Evolutionary conservation across 2,329 filamentous ascomycete species (phyloP).

Genomic region (Fusarium pininemorale): DNA sequence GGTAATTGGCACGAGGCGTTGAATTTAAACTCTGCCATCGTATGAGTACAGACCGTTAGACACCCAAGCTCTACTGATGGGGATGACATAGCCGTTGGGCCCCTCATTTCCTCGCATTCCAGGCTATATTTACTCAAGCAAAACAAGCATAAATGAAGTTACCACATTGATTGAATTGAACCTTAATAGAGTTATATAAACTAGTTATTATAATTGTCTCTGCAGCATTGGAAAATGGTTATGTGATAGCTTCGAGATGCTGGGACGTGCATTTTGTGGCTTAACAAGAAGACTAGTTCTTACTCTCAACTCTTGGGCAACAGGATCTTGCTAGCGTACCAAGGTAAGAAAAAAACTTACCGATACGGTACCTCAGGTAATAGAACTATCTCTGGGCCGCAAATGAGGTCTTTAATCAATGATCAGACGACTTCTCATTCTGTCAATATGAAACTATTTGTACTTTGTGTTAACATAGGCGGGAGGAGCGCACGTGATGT

Average conservation of each 20-base stretch:
- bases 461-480: fast-evolving
- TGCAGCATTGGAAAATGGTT: fast-evolving
- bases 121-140: no score
- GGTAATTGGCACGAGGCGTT: no score
- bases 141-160: fast-evolving
- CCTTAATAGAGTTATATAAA: fast-evolving
- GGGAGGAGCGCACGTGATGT: fast-evolving
- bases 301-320: fast-evolving
- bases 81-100: not conserved
- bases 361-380: not conserved
- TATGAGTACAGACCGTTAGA: fast-evolving
- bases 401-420: fast-evolving
- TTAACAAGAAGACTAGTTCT: not conserved
- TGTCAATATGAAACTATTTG: fast-evolving
- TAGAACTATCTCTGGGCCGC: no score
- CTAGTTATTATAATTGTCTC: fast-evolving
- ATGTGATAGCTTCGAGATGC: not conserved
- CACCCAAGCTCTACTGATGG: no score
- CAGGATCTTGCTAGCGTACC: not conserved
- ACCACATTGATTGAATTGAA: fast-evolving
- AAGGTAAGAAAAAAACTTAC: not conserved
- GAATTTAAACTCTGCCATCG: not conserved
- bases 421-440: fast-evolving
- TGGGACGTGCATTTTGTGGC: not conserved
- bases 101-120: not conserved